Evolutionary conservation across 768 basidiomycete genomes (phyloP), one percentile per base, ranked within the genome.

Genomic region (Hericium rajendrae): DNA sequence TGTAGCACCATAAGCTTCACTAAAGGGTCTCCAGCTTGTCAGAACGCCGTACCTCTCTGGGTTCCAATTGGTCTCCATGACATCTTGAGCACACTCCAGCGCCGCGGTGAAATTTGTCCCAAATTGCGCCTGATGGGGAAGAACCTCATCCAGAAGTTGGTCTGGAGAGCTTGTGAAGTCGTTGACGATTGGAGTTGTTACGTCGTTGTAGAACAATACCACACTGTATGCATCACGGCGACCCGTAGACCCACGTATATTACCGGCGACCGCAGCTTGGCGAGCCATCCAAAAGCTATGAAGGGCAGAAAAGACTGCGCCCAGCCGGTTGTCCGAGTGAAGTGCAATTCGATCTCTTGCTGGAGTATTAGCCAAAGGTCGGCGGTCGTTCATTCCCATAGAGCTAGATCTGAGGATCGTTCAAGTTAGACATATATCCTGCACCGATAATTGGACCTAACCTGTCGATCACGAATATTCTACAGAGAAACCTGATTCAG

Each of bases 381-480:
- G 64, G 40, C 71, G 70, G 58, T 83, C 83, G 2, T 0, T 24
- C 0, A 0, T 4, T 3, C 9, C 0, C 83, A 84, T 84, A 1
- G 82, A 84, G 0, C 70, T 58, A 1, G 83, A 84, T 57, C 82
- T 81, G n/a, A 22, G 26, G 22, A 13, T 5, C 11, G 16, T 15
- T 15, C 1, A 8, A 6, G 13, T 13, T 5, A 3, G 18, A 4
- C 15, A 18, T 26, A 26, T 4, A 15, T 2, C 15, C 41, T 43
- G 2, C 4, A 4, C 41, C 2, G 5, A 9, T 4, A 43, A 43
- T 5, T 2, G 13, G 4, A 15, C 2, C 49, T 20, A 1, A 78
- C 78, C 68, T 73, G 56, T 81, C 82, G 58, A 78, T 76, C n/a
- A 81, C 78, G 49, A 82, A 83, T n/a, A 81, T 77, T 9, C 79